Evolutionary conservation across 305 asterid species (phyloP).

Genomic region (Ruellia speciosa): DNA sequence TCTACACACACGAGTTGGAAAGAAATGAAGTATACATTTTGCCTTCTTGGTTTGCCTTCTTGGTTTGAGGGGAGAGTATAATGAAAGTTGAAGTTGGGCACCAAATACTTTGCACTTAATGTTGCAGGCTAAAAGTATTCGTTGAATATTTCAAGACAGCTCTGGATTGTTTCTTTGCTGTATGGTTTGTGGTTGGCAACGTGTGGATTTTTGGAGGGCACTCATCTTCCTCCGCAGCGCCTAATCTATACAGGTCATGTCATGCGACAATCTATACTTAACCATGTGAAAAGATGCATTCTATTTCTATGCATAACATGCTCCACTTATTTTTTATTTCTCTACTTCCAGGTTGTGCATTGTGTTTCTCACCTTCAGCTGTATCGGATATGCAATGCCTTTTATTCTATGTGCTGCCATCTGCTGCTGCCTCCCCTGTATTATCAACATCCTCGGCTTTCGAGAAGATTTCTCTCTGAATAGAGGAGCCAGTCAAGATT

Average conservation of each 20-base stretch:
- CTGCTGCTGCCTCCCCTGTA: conserved; percentile 98
- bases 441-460: conserved; percentile 76
- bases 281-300: neutral
- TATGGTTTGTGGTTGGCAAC: conserved; percentile 97
- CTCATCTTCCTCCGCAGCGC: conserved; percentile 71
- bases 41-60: too few species aligned
- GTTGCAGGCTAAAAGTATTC: conserved; percentile 64
- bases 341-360: conserved; percentile 70
- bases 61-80: neutral
- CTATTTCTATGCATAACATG: neutral
- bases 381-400: conserved; percentile 95
- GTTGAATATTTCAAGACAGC: conserved; percentile 88
- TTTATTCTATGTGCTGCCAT: conserved; percentile 82
- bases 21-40: too few species aligned
- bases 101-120: conserved; percentile 14
- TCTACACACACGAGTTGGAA: too few species aligned
- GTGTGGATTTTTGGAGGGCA: conserved; percentile 96
- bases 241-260: conserved; percentile 79
- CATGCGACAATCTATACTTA: neutral
- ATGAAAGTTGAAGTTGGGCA: conserved; percentile 1
- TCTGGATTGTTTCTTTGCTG: conserved; percentile 95
- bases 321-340: neutral
- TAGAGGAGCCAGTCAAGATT: conserved; percentile 89
- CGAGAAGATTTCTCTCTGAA: conserved; percentile 75
- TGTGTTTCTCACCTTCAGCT: conserved; percentile 81